A percentile compares a stretch with the other conserved stretches of the same genome.
Evolutionary conservation across 306 rosid genomes (phyloP).

Genomic region (Quercus suber): DNA sequence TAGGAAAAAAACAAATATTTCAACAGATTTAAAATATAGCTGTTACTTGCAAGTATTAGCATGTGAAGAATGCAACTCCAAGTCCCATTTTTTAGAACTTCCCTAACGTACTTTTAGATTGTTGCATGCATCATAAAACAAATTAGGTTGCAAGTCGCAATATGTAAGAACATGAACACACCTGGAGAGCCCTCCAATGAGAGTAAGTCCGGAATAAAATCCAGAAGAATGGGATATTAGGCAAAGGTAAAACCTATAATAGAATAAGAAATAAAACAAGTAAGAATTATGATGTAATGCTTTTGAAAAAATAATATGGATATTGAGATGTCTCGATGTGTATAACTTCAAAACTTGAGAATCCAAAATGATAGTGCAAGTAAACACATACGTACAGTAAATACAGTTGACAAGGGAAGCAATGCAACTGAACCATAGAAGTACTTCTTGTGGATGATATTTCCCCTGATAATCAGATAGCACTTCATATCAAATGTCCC

Average conservation of each 20-base stretch:
- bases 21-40: background rate
- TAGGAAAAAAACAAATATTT: background rate
- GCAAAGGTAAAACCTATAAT: slow-evolving; percentile 82
- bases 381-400: slow-evolving; percentile 64
- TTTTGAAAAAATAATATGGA: background rate
- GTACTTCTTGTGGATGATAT: slow-evolving; percentile 66
- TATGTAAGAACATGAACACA: slow-evolving; percentile 16
- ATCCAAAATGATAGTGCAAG: background rate
- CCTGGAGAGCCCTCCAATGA: slow-evolving; percentile 95
- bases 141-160: slow-evolving; percentile 11
- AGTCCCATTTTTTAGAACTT: background rate
- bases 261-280: slow-evolving; percentile 22
- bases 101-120: background rate
- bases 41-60: background rate
- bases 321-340: slow-evolving; percentile 10
- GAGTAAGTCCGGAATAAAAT: slow-evolving; percentile 76
- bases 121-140: slow-evolving; percentile 3
- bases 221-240: slow-evolving; percentile 91
- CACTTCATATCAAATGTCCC: slow-evolving; percentile 18
- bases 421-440: slow-evolving; percentile 65
- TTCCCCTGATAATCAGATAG: slow-evolving; percentile 60
- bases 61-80: background rate
- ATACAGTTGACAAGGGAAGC: slow-evolving; percentile 76
- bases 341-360: background rate
- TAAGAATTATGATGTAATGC: slow-evolving; percentile 9